Evolutionary conservation across 1,284 basidiomycete genomes (phyloP).

Genomic region (Leccinum subrobustum): DNA sequence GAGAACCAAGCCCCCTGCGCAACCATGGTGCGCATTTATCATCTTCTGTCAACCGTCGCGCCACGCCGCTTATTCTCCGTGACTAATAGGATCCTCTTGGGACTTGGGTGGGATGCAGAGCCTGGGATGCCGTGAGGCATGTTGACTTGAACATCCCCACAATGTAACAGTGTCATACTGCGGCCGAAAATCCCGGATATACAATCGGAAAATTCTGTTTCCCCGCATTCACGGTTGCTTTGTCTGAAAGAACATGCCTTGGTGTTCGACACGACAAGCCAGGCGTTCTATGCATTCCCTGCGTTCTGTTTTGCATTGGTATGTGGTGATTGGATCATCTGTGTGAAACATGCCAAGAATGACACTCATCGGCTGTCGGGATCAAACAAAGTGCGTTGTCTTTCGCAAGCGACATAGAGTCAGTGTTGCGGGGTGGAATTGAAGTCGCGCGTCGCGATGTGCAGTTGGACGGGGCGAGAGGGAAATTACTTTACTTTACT

Average conservation of each 20-base stretch:
- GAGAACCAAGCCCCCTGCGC: neutral
- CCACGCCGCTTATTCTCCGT: neutral
- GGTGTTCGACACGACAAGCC: neutral
- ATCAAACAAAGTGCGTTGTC: neutral
- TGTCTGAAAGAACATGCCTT: neutral
- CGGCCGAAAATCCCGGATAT: neutral
- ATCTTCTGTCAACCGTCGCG: neutral
- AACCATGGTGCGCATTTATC: neutral
- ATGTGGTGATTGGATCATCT: neutral
- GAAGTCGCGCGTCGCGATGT: neutral
- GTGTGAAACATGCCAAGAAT: neutral
- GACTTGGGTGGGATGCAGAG: neutral
- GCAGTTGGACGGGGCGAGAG: neutral
- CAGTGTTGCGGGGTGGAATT: neutral
- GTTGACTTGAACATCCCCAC: neutral
- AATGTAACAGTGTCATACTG: neutral
- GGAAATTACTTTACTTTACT: neutral
- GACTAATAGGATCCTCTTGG: neutral
- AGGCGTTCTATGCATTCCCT: neutral
- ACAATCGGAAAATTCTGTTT: neutral
- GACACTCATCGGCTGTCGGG: neutral
- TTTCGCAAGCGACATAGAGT: neutral
- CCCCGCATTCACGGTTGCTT: neutral
- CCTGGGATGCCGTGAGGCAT: neutral
- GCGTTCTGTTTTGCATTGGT: neutral